Evolutionary conservation across 345 rosid genomes (phyloP).

Genomic region (Psidium guajava): DNA sequence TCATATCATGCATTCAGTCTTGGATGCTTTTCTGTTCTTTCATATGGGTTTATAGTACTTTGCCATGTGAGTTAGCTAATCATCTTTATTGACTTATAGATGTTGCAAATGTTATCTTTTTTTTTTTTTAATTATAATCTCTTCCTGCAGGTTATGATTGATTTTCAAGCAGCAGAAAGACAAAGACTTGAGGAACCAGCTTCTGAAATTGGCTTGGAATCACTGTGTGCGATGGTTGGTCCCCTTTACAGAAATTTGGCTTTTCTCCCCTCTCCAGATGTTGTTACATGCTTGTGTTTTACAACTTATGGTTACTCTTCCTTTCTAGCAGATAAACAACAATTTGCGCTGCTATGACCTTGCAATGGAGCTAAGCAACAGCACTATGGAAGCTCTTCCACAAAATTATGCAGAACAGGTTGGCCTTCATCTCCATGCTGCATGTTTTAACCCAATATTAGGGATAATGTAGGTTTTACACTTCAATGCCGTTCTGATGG

Average conservation of each 20-base stretch:
- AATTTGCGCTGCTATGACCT: slow-evolving; percentile 98
- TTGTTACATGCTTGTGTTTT: background rate
- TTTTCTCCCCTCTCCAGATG: background rate
- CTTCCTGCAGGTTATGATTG: slow-evolving; percentile 80
- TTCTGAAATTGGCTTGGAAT: slow-evolving; percentile 90
- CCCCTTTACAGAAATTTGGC: background rate
- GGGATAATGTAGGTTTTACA: background rate
- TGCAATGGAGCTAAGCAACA: slow-evolving; percentile 89
- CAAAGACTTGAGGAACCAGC: slow-evolving; percentile 83
- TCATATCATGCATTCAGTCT: background rate
- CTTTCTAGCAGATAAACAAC: slow-evolving; percentile 63
- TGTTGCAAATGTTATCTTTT: background rate
- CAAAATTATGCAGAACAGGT: slow-evolving; percentile 98
- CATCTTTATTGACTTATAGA: background rate
- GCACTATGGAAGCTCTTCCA: slow-evolving; percentile 92
- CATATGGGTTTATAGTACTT: background rate
- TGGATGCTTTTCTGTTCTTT: background rate
- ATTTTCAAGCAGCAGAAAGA: slow-evolving; percentile 96
- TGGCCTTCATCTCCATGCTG: background rate
- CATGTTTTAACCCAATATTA: background rate
- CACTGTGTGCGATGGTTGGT: slow-evolving; percentile 95
- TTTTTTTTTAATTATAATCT: background rate
- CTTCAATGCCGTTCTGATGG: background rate
- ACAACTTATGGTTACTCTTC: slow-evolving; percentile 1
- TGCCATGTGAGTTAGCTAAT: background rate